These are phyloP conservation scores for Colletotrichum sp. DNA, from an alignment of 2,329 filamentous ascomycete genomes.

Conservation along the genomic window DNA sequence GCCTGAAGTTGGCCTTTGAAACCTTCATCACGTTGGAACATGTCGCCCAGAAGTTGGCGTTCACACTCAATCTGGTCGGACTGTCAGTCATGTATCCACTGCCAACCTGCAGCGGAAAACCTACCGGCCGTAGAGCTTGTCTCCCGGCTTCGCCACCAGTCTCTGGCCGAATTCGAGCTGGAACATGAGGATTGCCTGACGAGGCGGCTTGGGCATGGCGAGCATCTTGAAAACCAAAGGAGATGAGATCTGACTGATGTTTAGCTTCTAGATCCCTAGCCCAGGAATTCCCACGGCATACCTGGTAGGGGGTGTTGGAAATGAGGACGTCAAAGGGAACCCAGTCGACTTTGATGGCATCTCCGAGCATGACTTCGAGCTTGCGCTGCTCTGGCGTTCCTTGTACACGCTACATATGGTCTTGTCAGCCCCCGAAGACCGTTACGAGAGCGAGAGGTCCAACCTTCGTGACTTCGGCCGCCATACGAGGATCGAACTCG, in stretches of 20 bases:
- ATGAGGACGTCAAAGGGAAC: constrained; percentile 86
- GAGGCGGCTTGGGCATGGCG: constrained; percentile 78
- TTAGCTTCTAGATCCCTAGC: background rate
- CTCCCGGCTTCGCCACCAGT: constrained; percentile 77
- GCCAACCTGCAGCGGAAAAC: constrained; percentile 36
- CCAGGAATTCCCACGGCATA: constrained; percentile 27
- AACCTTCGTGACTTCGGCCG: constrained; percentile 88
- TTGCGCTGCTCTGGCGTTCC: constrained; percentile 84
- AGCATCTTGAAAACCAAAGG: constrained; percentile 92
- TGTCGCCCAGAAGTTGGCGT: constrained; percentile 24
- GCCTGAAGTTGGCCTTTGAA: constrained; percentile 78
- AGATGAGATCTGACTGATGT: constrained; percentile 72
- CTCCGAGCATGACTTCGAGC: constrained; percentile 86
- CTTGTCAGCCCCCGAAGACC: constrained; percentile 61
- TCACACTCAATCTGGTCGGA: constrained; percentile 19
- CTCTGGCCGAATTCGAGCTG: constrained; percentile 94
- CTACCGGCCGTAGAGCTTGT: constrained; percentile 59
- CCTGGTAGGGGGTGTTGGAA: constrained; percentile 69
- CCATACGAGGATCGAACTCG: constrained; percentile 96
- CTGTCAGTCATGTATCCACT: background rate
- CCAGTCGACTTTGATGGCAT: constrained; percentile 58
- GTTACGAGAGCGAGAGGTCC: background rate
- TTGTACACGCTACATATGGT: constrained; percentile 80
- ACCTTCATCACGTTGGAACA: constrained; percentile 25
- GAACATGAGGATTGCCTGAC: constrained; percentile 91